phyloP scores from a whole-genome alignment of 2,329 filamentous ascomycete genomes.

The Phialophora tarda region DNA sequence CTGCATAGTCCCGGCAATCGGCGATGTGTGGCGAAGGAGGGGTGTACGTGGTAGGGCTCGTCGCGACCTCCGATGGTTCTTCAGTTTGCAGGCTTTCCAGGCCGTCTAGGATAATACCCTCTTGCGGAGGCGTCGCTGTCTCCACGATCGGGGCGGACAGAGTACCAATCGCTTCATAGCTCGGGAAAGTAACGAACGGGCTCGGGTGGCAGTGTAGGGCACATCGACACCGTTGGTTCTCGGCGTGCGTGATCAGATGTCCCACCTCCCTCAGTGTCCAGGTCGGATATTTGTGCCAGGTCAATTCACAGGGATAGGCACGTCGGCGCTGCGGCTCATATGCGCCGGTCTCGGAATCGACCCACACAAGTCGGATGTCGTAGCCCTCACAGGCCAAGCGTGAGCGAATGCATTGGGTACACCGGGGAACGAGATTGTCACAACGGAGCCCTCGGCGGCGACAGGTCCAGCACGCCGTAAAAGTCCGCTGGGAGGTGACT shows the following conservation, averaged over 20 bases:
- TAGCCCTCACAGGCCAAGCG: slow-evolving; percentile 25
- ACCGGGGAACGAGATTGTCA: slow-evolving; percentile 16
- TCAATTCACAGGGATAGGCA: slow-evolving; percentile 24
- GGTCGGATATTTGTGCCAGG: slow-evolving; percentile 20
- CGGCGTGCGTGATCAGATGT: slow-evolving; percentile 19
- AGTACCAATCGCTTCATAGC: neutral
- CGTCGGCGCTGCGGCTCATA: slow-evolving; percentile 21
- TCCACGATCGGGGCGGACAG: neutral
- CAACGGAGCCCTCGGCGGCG: slow-evolving; percentile 25
- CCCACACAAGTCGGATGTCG: slow-evolving; percentile 25
- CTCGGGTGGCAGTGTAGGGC: slow-evolving; percentile 9
- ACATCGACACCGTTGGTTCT: slow-evolving; percentile 20
- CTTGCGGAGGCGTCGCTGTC: neutral
- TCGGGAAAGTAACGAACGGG: slow-evolving; percentile 18
- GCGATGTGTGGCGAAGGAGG: slow-evolving; percentile 1
- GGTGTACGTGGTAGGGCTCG: neutral
- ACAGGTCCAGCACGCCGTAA: slow-evolving; percentile 29
- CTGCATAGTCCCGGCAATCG: neutral
- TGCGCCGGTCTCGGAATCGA: slow-evolving; percentile 19
- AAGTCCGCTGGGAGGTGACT: slow-evolving; percentile 19
- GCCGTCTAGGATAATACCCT: neutral
- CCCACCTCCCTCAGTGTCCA: slow-evolving; percentile 19
- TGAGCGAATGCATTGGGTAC: slow-evolving; percentile 20
- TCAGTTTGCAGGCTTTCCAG: slow-evolving; percentile 1
- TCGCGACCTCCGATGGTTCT: neutral